A percentile compares a stretch with the other conserved stretches of the same genome.
Conservation (phyloP, 352 stramenopile genomes). For the Phytophthora foliorum region DNA sequence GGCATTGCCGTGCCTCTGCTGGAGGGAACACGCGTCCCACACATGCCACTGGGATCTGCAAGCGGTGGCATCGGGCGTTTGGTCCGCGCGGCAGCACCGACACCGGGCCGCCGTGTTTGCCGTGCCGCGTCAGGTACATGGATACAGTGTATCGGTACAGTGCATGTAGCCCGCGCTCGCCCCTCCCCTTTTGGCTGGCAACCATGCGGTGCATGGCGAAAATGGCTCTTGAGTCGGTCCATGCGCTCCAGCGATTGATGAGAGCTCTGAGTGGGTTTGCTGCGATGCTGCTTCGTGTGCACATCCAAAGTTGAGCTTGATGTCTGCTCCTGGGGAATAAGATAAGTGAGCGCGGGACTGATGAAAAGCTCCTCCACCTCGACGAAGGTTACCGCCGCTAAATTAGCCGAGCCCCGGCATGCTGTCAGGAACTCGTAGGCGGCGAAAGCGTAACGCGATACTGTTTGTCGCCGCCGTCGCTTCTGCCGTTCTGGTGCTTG, state of each 20-base stretch:
- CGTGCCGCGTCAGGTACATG: too few species aligned
- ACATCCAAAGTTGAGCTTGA: conserved; percentile 22
- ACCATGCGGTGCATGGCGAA: conserved; percentile 4
- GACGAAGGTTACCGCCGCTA: too few species aligned
- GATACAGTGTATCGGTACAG: too few species aligned
- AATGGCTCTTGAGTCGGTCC: conserved; percentile 9
- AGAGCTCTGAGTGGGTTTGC: conserved; percentile 25
- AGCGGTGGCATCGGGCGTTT: conserved; percentile 13
- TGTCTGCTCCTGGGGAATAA: conserved; percentile 11
- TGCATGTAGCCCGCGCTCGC: neutral
- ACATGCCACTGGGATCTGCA: conserved; percentile 18
- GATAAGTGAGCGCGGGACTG: too few species aligned
- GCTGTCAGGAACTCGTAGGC: too few species aligned
- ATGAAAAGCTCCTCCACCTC: neutral
- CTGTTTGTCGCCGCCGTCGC: neutral
- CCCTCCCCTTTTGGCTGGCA: too few species aligned
- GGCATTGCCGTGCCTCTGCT: conserved; percentile 4
- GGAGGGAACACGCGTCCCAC: conserved; percentile 24
- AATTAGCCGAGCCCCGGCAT: too few species aligned
- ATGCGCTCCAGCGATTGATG: conserved; percentile 16
- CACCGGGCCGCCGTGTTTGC: conserved; percentile 6
- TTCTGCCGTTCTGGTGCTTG: conserved; percentile 5
- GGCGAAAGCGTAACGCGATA: neutral
- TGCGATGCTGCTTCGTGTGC: conserved; percentile 11
- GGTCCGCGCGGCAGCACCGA: neutral